Evolutionary conservation across 2,329 filamentous ascomycete genomes (phyloP), one percentile per base, ranked within the genome.

Genomic region (Aspergillus ochraceus): DNA sequence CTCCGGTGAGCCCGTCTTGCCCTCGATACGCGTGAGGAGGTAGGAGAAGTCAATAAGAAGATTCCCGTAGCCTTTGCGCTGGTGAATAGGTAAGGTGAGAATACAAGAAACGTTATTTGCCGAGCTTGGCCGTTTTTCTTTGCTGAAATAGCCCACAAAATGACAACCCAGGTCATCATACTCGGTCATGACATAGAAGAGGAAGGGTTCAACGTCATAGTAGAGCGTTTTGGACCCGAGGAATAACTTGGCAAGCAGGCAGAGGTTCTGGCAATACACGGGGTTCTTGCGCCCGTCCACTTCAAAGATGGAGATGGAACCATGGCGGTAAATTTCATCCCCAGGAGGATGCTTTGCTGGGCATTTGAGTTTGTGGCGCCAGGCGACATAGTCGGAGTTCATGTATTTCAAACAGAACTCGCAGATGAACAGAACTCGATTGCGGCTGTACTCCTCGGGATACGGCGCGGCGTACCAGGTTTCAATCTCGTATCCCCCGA

Each of bases 391-490:
- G 74, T 97, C 94, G 19, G 95, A 98, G 76, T 96, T 97, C 92
- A 99, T 97, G 79, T 99, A 99, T 78, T 98, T 99, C 61, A 99
- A 83, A 74, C 95, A 99, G 76, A 98, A 99, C 76, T 99, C 96
- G 82, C 95, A 99, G 64, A 99, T 98, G 77, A 97, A 98, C n/a
- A 99, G 84, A 42, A 97, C 90, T 30, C 91, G 89, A 73, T 99
- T 98, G 64, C 94, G 88, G 74, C 92, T 98, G 80, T 99, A 99
- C 77, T 99, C 95, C 74, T 97, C 95, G 0, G 95, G 95, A 73
- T 99, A 99, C 12, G 95, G 96, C 45, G 95, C 95, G 30, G 95
- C 94, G 77, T 99, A 97, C 93, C 95, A 98, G 3, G 95, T 99
- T 74, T 99, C 95, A 68, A 99, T 99, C 76, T 99, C 95, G 83